Evolutionary conservation across 1,139 yeast species (phyloP).

Genomic region (Casaregolazyma suthepensis): DNA sequence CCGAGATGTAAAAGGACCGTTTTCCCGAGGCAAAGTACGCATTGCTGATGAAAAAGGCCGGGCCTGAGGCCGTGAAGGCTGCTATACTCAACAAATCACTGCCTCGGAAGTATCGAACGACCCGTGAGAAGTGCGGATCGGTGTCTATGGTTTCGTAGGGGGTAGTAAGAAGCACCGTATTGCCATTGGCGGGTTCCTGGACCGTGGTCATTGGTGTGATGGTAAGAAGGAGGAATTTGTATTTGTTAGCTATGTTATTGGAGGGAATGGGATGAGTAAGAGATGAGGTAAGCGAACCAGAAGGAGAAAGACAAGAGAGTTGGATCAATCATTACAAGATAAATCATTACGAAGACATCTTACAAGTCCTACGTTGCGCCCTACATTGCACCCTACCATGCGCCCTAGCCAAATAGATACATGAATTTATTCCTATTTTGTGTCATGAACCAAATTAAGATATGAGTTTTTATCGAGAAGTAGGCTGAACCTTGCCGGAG

Average conservation of each 20-base stretch:
- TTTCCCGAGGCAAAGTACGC: constrained; percentile 50
- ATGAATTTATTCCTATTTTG: constrained; percentile 6
- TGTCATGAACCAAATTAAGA: constrained; percentile 4
- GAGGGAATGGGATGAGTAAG: constrained; percentile 1
- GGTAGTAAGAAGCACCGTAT: constrained; percentile 30
- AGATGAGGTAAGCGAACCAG: background rate
- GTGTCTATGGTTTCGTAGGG: constrained; percentile 53
- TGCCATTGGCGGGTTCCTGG: constrained; percentile 18
- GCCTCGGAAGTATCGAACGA: constrained; percentile 64
- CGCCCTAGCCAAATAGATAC: no score
- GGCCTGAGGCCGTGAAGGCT: constrained; percentile 57
- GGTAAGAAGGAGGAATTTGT: background rate
- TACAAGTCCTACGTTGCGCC: background rate
- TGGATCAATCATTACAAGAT: no score
- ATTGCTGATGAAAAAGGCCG: constrained; percentile 53
- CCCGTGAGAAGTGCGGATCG: constrained; percentile 73
- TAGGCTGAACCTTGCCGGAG: constrained; percentile 70
- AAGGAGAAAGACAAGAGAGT: background rate
- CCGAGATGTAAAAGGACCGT: constrained; percentile 50
- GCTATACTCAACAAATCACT: constrained; percentile 65
- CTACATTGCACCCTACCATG: no score
- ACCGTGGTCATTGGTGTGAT: background rate
- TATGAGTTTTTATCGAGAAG: constrained; percentile 68
- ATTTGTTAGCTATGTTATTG: constrained; percentile 3
- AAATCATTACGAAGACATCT: no score